Conservation (phyloP, 805 yeast species). For the Candida pini region DNA sequence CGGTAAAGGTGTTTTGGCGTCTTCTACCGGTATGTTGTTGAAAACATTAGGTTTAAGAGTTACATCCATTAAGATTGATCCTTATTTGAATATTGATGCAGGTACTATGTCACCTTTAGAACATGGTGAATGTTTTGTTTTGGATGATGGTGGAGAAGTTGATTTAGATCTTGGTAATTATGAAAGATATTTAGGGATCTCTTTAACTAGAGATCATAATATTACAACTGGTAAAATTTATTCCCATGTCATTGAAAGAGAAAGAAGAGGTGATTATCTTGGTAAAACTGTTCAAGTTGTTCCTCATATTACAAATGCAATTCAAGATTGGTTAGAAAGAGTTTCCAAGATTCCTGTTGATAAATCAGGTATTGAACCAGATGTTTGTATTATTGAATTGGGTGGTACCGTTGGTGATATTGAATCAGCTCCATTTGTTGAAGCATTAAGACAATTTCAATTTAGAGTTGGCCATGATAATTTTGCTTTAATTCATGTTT, state of each 20-base stretch:
- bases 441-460: conserved; percentile 98
- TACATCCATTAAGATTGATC: conserved; percentile 97
- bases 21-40: conserved; percentile 91
- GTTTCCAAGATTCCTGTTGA: conserved; percentile 93
- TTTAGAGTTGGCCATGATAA: conserved; percentile 92
- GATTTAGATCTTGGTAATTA: conserved; percentile 97
- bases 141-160: conserved; percentile 98
- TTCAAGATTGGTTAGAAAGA: conserved; percentile 97
- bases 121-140: conserved; percentile 97
- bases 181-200: conserved; percentile 92
- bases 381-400: conserved; percentile 91
- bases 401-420: conserved; percentile 99
- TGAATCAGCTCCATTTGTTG: conserved; percentile 98
- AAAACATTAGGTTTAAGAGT: conserved; percentile 93
- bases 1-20: conserved; percentile 97
- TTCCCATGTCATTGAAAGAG: conserved; percentile 87
- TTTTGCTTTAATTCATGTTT: conserved; percentile 94
- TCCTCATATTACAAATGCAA: conserved; percentile 95
- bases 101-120: conserved; percentile 99
- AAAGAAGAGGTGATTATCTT: conserved; percentile 93
- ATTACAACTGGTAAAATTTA: conserved; percentile 98
- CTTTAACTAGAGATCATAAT: conserved; percentile 90
- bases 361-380: conserved; percentile 81
- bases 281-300: conserved; percentile 99
- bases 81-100: conserved; percentile 98